These are phyloP conservation scores for Pelargonium exstipulatum DNA, from an alignment of 441 rosid species.

Conservation along the genomic window DNA sequence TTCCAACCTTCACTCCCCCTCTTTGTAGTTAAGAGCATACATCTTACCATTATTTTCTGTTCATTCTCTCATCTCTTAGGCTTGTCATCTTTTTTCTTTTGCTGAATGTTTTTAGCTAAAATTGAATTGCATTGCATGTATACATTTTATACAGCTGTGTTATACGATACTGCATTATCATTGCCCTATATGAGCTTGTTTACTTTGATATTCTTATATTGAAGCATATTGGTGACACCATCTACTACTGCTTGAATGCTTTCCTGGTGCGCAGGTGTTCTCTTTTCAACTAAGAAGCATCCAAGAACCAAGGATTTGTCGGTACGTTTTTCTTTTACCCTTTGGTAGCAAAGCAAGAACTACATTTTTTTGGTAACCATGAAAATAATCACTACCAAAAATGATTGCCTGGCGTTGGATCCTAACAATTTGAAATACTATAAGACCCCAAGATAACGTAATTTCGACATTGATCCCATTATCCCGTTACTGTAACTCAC, in stretches of 20 bases:
- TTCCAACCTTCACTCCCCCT: not conserved
- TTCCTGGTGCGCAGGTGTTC: constrained; percentile 52
- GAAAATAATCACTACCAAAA: too few relatives aligned
- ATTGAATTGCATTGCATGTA: constrained; percentile 7
- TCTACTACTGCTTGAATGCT: constrained; percentile 11
- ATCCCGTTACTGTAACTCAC: too few relatives aligned
- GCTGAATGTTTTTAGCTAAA: not conserved
- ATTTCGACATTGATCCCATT: too few relatives aligned
- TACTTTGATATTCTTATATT: constrained; percentile 6
- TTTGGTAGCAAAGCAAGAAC: constrained; percentile 8
- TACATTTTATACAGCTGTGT: not conserved
- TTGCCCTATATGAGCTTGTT: not conserved
- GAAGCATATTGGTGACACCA: not conserved
- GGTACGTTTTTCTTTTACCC: constrained; percentile 38
- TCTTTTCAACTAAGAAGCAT: constrained; percentile 87
- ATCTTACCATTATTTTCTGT: not conserved
- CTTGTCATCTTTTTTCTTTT: not conserved
- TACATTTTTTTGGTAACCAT: not conserved
- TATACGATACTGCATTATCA: not conserved
- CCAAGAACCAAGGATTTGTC: constrained; percentile 76
- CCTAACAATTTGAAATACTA: too few relatives aligned
- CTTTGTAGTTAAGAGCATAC: not conserved
- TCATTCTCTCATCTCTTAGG: not conserved
- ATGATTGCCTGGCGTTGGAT: too few relatives aligned
- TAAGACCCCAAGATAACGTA: too few relatives aligned